phyloP scores from a whole-genome alignment of 2,329 filamentous ascomycete species.

The Biscogniauxia sp. region DNA sequence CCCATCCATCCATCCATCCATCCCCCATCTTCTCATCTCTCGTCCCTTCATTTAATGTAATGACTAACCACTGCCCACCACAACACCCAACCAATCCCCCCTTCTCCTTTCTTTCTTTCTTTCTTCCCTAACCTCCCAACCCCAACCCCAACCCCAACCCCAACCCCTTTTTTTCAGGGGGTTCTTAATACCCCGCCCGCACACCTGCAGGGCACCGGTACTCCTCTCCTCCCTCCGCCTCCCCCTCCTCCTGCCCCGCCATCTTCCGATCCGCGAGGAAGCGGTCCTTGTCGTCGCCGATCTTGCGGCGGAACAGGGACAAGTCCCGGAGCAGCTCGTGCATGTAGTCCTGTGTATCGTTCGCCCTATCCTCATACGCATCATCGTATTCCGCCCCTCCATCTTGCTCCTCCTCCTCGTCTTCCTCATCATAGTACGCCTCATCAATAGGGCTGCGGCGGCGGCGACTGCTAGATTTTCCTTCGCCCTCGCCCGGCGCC shows the following conservation, averaged over 20 bases:
- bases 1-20: too few species aligned
- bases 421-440: constrained; percentile 59
- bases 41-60: too few species aligned
- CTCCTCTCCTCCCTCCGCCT: constrained; percentile 23
- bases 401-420: constrained; percentile 44
- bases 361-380: constrained; percentile 51
- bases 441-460: constrained; percentile 43
- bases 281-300: constrained; percentile 74
- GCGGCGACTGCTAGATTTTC: too few species aligned
- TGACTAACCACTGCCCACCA: too few species aligned
- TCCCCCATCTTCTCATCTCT: too few species aligned
- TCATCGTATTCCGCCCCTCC: constrained; percentile 42
- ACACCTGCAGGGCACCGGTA: neutral
- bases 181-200: neutral
- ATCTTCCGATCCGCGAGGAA: constrained; percentile 57
- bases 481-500: constrained; percentile 31
- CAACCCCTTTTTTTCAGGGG: too few species aligned
- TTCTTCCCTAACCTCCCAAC: too few species aligned
- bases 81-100: too few species aligned
- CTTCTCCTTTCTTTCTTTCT: too few species aligned
- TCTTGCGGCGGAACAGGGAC: constrained; percentile 77
- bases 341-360: constrained; percentile 80
- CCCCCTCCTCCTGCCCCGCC: too few species aligned
- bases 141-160: too few species aligned
- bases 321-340: constrained; percentile 79